phyloP scores from a whole-genome alignment of 208 protist genomes.

The Leishmania aethiopica region DNA sequence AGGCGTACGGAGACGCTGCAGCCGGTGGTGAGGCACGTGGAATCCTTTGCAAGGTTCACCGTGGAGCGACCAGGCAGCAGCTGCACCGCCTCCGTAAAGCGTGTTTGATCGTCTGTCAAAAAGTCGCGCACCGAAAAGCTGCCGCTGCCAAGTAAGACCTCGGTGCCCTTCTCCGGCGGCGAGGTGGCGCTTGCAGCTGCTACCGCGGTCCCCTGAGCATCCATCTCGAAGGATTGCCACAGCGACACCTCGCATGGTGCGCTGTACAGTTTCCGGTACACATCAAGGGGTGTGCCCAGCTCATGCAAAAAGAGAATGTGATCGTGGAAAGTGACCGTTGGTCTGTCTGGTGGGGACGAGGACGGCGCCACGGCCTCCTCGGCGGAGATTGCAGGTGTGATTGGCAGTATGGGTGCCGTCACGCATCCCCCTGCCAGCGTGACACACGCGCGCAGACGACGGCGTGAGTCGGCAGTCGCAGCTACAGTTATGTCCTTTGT shows the following conservation, averaged over 20 bases:
- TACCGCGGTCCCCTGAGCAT: background rate
- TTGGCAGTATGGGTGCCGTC: background rate
- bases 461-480: slow-evolving; percentile 11
- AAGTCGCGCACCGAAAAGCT: slow-evolving; percentile 54
- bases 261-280: slow-evolving; percentile 30
- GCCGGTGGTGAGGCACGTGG: slow-evolving; percentile 54
- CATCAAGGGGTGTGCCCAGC: slow-evolving; percentile 33
- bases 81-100: slow-evolving; percentile 45
- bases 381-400: slow-evolving; percentile 1
- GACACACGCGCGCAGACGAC: slow-evolving; percentile 25
- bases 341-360: background rate
- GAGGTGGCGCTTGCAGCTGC: background rate
- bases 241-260: slow-evolving; percentile 33
- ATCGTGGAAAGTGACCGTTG: slow-evolving; percentile 11
- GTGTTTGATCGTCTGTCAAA: slow-evolving; percentile 45
- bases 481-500: background rate
- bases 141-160: slow-evolving; percentile 49
- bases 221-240: slow-evolving; percentile 32
- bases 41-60: slow-evolving; percentile 15
- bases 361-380: background rate
- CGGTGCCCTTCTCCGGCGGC: slow-evolving; percentile 10
- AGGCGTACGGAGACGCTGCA: slow-evolving; percentile 51
- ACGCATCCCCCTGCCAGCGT: slow-evolving; percentile 14
- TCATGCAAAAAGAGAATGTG: slow-evolving; percentile 33
- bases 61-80: slow-evolving; percentile 36